phyloP scores from a whole-genome alignment of 1,284 basidiomycete genomes.

The Sanghuangporus weigelae region DNA sequence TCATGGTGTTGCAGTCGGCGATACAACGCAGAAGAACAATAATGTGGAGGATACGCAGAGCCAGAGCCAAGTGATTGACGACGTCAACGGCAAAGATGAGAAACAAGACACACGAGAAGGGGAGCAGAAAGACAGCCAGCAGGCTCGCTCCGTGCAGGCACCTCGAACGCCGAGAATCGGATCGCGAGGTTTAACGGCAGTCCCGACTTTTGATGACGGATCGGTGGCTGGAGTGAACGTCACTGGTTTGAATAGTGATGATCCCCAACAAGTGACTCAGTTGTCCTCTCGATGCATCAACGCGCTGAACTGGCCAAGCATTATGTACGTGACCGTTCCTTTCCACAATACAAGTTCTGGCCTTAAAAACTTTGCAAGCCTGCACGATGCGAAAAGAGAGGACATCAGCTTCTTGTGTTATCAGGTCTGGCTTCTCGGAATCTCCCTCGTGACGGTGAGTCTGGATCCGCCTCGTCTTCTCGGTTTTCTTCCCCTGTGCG shows the following conservation, averaged over 20 bases:
- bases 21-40: background rate
- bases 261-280: background rate
- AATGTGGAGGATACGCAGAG: background rate
- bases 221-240: background rate
- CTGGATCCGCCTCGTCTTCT: background rate
- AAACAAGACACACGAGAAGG: background rate
- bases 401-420: constrained; percentile 21
- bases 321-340: constrained; percentile 2
- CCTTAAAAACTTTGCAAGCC: constrained; percentile 5
- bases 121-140: background rate
- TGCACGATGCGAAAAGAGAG: constrained; percentile 20
- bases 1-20: background rate
- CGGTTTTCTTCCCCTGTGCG: background rate
- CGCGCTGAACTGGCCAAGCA: constrained; percentile 11
- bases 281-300: constrained; percentile 9
- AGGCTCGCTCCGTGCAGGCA: background rate
- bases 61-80: background rate
- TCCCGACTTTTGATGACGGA: background rate
- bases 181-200: background rate
- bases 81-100: background rate
- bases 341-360: background rate
- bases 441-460: constrained; percentile 18
- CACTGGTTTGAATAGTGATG: background rate
- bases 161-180: background rate
- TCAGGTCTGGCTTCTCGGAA: constrained; percentile 23